Conservation (phyloP, 1,284 basidiomycete species). For the Cryptococcus sp. region DNA sequence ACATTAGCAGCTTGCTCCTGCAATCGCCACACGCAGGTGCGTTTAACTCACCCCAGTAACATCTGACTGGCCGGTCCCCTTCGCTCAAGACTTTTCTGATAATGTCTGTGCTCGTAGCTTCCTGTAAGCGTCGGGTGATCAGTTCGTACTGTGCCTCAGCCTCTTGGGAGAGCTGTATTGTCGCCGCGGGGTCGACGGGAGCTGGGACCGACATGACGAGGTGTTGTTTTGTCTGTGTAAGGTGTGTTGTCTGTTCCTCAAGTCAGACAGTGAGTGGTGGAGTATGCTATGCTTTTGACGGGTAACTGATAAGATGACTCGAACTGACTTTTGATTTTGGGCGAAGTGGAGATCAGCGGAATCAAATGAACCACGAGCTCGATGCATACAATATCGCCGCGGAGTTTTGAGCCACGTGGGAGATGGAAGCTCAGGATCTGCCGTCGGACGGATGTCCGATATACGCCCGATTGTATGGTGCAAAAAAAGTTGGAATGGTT, state of each 20-base stretch:
- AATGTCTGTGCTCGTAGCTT: constrained; percentile 81
- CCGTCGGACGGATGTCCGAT: no score
- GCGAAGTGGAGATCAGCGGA: background rate
- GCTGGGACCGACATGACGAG: constrained; percentile 27
- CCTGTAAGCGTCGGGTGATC: constrained; percentile 83
- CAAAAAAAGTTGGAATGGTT: no score
- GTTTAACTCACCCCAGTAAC: constrained; percentile 79
- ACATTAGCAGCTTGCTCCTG: background rate
- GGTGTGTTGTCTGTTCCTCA: no score
- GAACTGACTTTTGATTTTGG: constrained; percentile 1
- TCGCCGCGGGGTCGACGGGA: constrained; percentile 22
- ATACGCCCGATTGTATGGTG: no score
- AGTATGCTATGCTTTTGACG: background rate
- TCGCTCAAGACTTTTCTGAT: constrained; percentile 82
- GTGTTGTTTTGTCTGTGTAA: no score
- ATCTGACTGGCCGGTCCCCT: constrained; percentile 67
- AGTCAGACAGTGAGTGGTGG: no score
- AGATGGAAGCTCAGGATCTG: no score
- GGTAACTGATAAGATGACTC: constrained; percentile 1
- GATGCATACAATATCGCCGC: no score
- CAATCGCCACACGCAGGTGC: no score
- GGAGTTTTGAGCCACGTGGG: no score
- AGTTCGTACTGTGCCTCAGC: constrained; percentile 71
- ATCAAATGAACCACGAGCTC: background rate
- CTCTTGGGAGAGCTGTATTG: constrained; percentile 40